Conservation (phyloP, 2,329 filamentous ascomycete species). For the Chaetomium olivaceum region DNA sequence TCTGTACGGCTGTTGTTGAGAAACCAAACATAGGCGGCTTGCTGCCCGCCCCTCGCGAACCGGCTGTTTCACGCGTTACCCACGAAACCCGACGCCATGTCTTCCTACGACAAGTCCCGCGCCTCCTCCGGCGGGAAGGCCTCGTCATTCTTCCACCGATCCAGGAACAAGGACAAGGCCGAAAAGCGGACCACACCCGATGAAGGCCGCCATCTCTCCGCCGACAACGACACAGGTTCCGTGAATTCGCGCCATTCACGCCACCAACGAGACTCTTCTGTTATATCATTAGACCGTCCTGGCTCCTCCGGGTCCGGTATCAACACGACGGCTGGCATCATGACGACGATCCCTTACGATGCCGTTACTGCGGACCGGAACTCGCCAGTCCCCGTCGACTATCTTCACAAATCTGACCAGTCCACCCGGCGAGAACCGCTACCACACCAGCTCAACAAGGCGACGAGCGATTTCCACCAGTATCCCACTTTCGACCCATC, state of each 20-base stretch:
- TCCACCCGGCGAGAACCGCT: slow-evolving; percentile 68
- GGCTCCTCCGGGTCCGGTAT: slow-evolving; percentile 65
- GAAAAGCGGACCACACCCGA: slow-evolving; percentile 64
- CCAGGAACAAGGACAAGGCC: slow-evolving; percentile 78
- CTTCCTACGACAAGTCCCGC: slow-evolving; percentile 73
- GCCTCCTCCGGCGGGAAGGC: slow-evolving; percentile 66
- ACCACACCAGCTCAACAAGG: slow-evolving; percentile 81
- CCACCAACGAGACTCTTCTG: slow-evolving; percentile 72
- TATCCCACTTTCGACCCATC: slow-evolving; percentile 71
- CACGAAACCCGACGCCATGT: slow-evolving; percentile 45
- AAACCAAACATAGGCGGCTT: slow-evolving; percentile 27
- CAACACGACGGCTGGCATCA: slow-evolving; percentile 76
- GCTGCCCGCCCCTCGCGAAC: slow-evolving; percentile 21
- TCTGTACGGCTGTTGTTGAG: slow-evolving; percentile 23
- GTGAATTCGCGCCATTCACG: slow-evolving; percentile 70
- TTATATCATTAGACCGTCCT: slow-evolving; percentile 69
- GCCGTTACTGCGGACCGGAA: slow-evolving; percentile 63
- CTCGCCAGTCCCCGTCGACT: slow-evolving; percentile 72
- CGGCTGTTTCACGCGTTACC: slow-evolving; percentile 33
- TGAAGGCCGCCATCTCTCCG: slow-evolving; percentile 56
- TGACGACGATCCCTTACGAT: slow-evolving; percentile 88
- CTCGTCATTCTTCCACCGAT: slow-evolving; percentile 80
- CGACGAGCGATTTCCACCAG: slow-evolving; percentile 78
- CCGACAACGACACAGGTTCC: slow-evolving; percentile 62
- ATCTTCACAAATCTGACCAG: slow-evolving; percentile 68